Percentiles rank a stretch among this genome's conserved stretches.
Conservation (phyloP, 129 eudicot species). For the Chrysanthemum makinoi region DNA sequence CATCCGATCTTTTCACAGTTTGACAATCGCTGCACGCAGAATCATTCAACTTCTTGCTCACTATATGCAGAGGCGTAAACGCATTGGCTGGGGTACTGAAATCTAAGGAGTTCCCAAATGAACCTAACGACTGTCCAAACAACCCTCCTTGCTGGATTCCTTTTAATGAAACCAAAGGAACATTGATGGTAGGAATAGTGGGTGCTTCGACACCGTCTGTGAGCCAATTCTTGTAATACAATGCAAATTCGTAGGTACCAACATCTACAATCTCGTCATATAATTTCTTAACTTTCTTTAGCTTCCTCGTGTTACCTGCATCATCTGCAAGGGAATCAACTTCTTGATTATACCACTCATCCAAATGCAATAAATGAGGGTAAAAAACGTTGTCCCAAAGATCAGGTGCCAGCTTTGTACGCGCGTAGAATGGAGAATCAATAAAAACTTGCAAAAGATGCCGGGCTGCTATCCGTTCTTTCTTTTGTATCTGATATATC, state of each 20-base stretch:
- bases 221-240: conserved; percentile 13
- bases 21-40: neutral
- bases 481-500: neutral
- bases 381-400: neutral
- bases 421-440: conserved; percentile 4
- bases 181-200: neutral
- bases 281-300: conserved; percentile 5
- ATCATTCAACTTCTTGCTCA: neutral
- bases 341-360: neutral
- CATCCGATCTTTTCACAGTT: neutral
- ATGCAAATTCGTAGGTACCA: conserved; percentile 1
- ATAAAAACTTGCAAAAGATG: conserved; percentile 10
- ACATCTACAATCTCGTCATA: conserved; percentile 3
- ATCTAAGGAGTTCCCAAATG: neutral
- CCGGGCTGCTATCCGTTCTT: conserved; percentile 4
- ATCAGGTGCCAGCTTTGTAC: neutral
- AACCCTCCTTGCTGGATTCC: neutral
- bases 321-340: neutral
- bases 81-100: conserved; percentile 2
- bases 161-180: neutral
- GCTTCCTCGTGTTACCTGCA: neutral
- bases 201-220: neutral
- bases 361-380: conserved; percentile 14
- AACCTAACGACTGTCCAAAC: neutral
- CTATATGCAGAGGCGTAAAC: neutral